A percentile compares a stretch with the other conserved stretches of the same genome.
phyloP scores from a whole-genome alignment of 257 asterid species.

The Ilex asprella region DNA sequence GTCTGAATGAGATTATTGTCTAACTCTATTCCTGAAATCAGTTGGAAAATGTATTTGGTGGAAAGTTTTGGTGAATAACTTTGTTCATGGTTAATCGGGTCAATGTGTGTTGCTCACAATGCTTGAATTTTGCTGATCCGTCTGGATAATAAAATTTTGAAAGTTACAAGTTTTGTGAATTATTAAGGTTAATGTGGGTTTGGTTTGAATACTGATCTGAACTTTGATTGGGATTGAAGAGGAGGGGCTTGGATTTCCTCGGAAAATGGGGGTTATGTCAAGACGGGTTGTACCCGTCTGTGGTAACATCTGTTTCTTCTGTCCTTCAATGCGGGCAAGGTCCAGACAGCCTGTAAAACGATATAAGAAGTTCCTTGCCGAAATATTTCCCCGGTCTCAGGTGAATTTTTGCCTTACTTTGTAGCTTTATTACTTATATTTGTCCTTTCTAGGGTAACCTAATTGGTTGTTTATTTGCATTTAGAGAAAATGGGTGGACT shows the following conservation, averaged over 20 bases:
- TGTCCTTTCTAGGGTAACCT: neutral
- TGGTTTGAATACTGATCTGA: neutral
- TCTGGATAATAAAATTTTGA: too few relatives aligned
- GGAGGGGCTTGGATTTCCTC: constrained; percentile 1
- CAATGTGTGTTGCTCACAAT: too few relatives aligned
- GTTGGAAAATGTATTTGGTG: too few relatives aligned
- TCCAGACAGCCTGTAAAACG: constrained; percentile 53
- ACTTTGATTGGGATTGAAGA: neutral
- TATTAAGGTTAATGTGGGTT: neutral
- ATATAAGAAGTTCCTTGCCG: constrained; percentile 43
- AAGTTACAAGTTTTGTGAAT: too few relatives aligned
- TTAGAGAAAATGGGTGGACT: neutral
- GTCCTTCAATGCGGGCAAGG: constrained; percentile 47
- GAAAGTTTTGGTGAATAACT: too few relatives aligned
- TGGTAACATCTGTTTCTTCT: constrained; percentile 40
- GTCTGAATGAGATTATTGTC: too few relatives aligned
- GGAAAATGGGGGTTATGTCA: constrained; percentile 47
- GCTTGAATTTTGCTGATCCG: too few relatives aligned
- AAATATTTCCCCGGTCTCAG: constrained; percentile 46
- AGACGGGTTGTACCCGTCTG: constrained; percentile 49
- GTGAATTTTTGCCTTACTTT: constrained; percentile 11
- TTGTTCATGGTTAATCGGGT: too few relatives aligned
- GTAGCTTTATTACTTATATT: neutral
- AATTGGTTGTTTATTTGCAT: neutral
- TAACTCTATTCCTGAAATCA: too few relatives aligned